Conservation (phyloP, 2,329 filamentous ascomycete genomes). For the Colletotrichum chrysophilum region DNA sequence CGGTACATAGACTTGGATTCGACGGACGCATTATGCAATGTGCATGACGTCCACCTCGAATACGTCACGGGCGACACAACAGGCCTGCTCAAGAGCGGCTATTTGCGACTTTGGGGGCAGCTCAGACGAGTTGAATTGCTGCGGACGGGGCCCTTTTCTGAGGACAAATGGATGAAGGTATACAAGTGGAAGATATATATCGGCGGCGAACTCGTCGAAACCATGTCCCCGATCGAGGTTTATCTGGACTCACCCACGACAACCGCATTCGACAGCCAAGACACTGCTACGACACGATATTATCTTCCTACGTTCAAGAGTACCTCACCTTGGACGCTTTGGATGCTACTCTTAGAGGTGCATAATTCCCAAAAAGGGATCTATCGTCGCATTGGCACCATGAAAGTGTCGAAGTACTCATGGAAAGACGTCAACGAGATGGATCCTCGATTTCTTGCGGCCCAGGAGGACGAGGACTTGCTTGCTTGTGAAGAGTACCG, state of each 20-base stretch:
- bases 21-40: background rate
- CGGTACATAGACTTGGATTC: too few species aligned
- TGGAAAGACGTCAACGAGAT: background rate
- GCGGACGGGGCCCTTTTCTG: background rate
- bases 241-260: background rate
- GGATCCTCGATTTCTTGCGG: background rate
- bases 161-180: background rate
- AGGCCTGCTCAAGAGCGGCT: background rate
- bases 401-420: background rate
- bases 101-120: background rate
- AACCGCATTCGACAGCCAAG: background rate
- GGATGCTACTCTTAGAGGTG: background rate
- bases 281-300: background rate
- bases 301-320: background rate
- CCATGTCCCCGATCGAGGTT: background rate
- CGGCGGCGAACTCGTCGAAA: background rate
- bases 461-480: background rate
- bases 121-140: background rate
- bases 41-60: fast-evolving
- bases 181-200: background rate
- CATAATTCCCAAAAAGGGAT: background rate
- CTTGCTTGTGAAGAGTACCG: background rate
- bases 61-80: background rate
- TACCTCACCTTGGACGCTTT: background rate
- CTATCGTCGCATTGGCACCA: background rate